Evolutionary conservation across 768 basidiomycete species (phyloP).

Genomic region (Hortiboletus flavorubellus): DNA sequence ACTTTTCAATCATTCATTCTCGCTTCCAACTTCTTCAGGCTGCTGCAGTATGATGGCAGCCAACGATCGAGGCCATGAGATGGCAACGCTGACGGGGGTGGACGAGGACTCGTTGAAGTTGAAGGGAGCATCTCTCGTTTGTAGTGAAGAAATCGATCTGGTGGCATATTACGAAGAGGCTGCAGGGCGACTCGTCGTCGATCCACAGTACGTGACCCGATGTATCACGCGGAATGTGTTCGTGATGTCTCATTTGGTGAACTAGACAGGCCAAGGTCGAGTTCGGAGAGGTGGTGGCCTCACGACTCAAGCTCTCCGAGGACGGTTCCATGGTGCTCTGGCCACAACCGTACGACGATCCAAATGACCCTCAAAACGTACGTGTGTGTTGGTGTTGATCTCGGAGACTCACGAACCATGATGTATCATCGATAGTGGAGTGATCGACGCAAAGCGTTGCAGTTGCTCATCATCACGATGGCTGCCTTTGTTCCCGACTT

Average conservation of each 20-base stretch:
- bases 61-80: neutral
- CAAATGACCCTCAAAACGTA: slow-evolving; percentile 54
- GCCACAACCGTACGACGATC: slow-evolving; percentile 51
- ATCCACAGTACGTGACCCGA: slow-evolving; percentile 47
- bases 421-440: slow-evolving; percentile 37
- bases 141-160: slow-evolving; percentile 30
- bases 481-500: slow-evolving; percentile 56
- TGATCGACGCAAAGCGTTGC: slow-evolving; percentile 41
- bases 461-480: slow-evolving; percentile 47
- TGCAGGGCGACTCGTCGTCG: slow-evolving; percentile 59
- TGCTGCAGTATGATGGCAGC: neutral
- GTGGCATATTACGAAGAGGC: slow-evolving; percentile 47
- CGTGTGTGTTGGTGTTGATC: slow-evolving; percentile 8
- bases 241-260: neutral
- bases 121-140: neutral
- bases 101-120: slow-evolving; percentile 2
- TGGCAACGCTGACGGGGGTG: neutral
- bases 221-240: too few species aligned
- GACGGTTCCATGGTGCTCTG: slow-evolving; percentile 49
- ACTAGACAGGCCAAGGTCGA: slow-evolving; percentile 45
- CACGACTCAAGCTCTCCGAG: slow-evolving; percentile 42
- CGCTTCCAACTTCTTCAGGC: neutral
- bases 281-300: slow-evolving; percentile 46
- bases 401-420: neutral
- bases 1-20: neutral